A percentile compares a stretch with the other conserved stretches of the same genome.
Evolutionary conservation across 1,139 yeast species (phyloP).

Genomic region (Citeromyces hawaiiensis): DNA sequence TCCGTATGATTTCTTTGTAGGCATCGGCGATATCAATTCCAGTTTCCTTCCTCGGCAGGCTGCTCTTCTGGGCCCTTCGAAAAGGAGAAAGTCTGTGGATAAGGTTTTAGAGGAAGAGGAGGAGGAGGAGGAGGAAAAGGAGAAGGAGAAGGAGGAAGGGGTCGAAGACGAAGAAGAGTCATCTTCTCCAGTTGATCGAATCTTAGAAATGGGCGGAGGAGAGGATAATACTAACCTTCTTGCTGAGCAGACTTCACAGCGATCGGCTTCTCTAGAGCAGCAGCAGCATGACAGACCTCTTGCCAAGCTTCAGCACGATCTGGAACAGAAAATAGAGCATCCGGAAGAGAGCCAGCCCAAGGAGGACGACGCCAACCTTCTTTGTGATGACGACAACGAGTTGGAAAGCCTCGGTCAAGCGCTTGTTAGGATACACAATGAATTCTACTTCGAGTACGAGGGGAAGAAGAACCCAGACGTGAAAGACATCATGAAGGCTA

Average conservation of each 20-base stretch:
- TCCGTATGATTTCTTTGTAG: slow-evolving; percentile 92
- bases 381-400: slow-evolving; percentile 76
- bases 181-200: slow-evolving; percentile 34
- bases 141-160: slow-evolving; percentile 13
- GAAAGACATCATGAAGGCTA: slow-evolving; percentile 52
- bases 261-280: slow-evolving; percentile 46
- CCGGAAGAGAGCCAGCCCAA: slow-evolving; percentile 11
- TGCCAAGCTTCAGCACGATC: slow-evolving; percentile 67
- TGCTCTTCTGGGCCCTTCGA: slow-evolving; percentile 60
- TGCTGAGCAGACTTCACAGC: slow-evolving; percentile 39
- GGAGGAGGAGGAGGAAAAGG: slow-evolving; percentile 18
- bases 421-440: slow-evolving; percentile 46
- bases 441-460: slow-evolving; percentile 43
- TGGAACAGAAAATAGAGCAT: slow-evolving; percentile 38
- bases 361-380: slow-evolving; percentile 23
- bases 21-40: slow-evolving; percentile 95
- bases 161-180: slow-evolving; percentile 16
- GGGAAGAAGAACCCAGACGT: slow-evolving; percentile 35
- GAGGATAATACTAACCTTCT: slow-evolving; percentile 31
- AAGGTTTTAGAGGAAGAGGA: slow-evolving; percentile 31
- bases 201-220: slow-evolving; percentile 33
- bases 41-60: slow-evolving; percentile 77
- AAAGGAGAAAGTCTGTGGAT: slow-evolving; percentile 37
- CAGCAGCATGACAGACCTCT: slow-evolving; percentile 69
- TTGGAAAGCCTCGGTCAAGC: slow-evolving; percentile 51